A percentile compares a stretch with the other conserved stretches of the same genome.
These are phyloP conservation scores for Conoideocrella luteorostrata DNA, from an alignment of 2,329 filamentous ascomycete genomes.

Conservation along the genomic window DNA sequence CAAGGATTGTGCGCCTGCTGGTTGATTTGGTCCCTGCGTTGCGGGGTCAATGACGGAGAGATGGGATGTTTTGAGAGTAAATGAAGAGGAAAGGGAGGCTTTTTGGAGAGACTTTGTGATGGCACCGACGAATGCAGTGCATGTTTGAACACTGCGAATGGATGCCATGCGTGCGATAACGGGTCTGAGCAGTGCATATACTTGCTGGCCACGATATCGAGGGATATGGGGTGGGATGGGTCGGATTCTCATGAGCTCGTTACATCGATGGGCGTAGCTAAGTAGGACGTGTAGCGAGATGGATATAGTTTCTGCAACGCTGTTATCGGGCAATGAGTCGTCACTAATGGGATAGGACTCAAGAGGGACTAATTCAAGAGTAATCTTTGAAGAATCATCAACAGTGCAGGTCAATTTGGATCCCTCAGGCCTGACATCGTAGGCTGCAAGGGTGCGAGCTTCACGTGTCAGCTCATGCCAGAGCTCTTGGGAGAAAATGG, in stretches of 20 bases:
- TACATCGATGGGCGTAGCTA: constrained; percentile 70
- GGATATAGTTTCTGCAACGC: constrained; percentile 58
- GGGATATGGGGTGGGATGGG: constrained; percentile 36
- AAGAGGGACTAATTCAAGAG: constrained; percentile 63
- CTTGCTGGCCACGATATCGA: constrained; percentile 31
- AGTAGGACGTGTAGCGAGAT: constrained; percentile 70
- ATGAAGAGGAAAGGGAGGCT: constrained; percentile 39
- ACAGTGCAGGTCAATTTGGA: constrained; percentile 50
- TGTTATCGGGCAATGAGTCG: constrained; percentile 33
- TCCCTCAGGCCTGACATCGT: constrained; percentile 60
- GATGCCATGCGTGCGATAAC: constrained; percentile 44
- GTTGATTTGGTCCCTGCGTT: constrained; percentile 27
- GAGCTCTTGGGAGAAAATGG: constrained; percentile 76
- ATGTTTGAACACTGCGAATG: constrained; percentile 31
- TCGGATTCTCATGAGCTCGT: constrained; percentile 61
- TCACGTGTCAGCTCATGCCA: constrained; percentile 87
- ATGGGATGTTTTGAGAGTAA: constrained; percentile 34
- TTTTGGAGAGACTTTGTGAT: constrained; percentile 38
- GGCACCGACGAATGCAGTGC: constrained; percentile 35
- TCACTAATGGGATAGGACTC: constrained; percentile 30
- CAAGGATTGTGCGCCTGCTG: constrained; percentile 37
- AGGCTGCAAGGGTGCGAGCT: constrained; percentile 63
- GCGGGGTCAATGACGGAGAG: constrained; percentile 20
- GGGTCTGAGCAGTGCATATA: constrained; percentile 45
- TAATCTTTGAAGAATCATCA: constrained; percentile 45